These are phyloP conservation scores for Blastobotrys indianensis DNA, from an alignment of 1,139 yeast species.

Conservation along the genomic window DNA sequence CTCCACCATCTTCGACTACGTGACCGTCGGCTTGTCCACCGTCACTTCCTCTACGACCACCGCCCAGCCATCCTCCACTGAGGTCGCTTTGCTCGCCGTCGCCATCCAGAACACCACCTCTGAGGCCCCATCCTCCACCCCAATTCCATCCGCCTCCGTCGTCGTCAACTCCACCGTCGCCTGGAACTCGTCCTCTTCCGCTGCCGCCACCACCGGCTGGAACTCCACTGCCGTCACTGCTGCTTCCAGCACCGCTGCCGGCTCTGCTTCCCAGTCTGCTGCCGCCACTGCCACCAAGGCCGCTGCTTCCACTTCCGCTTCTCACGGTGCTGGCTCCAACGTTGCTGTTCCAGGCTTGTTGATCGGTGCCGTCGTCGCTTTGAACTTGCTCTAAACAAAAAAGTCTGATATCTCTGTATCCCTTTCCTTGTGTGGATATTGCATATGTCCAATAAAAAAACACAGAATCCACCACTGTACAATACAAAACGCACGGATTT, in stretches of 20 bases:
- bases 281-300: slow-evolving; percentile 1
- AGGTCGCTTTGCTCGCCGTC: slow-evolving; percentile 1
- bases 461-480: too few relatives aligned
- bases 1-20: slow-evolving; percentile 24
- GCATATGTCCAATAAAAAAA: too few relatives aligned
- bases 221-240: not conserved
- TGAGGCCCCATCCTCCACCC: not conserved
- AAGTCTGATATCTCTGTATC: too few relatives aligned
- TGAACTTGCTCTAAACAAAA: slow-evolving; percentile 7
- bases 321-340: slow-evolving; percentile 8
- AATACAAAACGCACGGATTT: too few relatives aligned
- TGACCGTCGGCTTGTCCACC: slow-evolving; percentile 16
- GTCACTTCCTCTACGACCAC: slow-evolving; percentile 1
- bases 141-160: slow-evolving; percentile 1
- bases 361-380: slow-evolving; percentile 9
- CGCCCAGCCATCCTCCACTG: slow-evolving; percentile 6
- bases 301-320: slow-evolving; percentile 2
- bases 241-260: slow-evolving; percentile 6
- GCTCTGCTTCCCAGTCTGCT: slow-evolving; percentile 4
- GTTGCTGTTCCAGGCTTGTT: slow-evolving; percentile 10
- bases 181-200: not conserved
- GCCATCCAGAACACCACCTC: slow-evolving; percentile 6
- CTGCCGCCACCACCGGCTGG: slow-evolving; percentile 2
- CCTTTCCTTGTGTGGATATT: too few relatives aligned
- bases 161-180: slow-evolving; percentile 6